phyloP scores from a whole-genome alignment of 768 basidiomycete genomes.

The Pleurotus tuoliensis region DNA sequence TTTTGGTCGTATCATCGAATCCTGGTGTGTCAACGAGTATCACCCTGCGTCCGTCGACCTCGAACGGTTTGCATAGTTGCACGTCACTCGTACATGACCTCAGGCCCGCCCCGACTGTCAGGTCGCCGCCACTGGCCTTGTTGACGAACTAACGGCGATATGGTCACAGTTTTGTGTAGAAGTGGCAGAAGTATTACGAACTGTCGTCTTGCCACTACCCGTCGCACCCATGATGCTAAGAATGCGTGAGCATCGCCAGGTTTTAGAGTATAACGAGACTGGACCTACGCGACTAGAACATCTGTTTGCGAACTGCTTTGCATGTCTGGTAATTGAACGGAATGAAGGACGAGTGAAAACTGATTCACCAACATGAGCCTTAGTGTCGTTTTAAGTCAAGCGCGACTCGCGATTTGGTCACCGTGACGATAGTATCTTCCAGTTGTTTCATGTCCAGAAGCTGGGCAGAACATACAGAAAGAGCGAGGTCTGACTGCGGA shows the following conservation, averaged over 20 bases:
- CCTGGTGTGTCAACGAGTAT: constrained; percentile 57
- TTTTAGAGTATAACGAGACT: neutral
- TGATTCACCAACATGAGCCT: neutral
- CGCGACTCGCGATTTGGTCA: too few relatives aligned
- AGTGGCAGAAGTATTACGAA: neutral
- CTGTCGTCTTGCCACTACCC: constrained; percentile 5
- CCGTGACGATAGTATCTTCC: too few relatives aligned
- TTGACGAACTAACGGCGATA: constrained; percentile 45
- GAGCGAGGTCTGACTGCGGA: too few relatives aligned
- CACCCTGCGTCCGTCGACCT: constrained; percentile 36
- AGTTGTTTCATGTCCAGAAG: too few relatives aligned
- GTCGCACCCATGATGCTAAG: constrained; percentile 4
- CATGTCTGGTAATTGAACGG: too few relatives aligned
- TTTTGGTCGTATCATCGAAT: constrained; percentile 49
- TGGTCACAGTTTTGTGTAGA: neutral
- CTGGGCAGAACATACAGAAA: too few relatives aligned
- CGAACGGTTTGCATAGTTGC: constrained; percentile 37
- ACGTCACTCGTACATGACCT: constrained; percentile 50
- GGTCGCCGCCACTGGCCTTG: constrained; percentile 41
- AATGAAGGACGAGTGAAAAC: neutral
- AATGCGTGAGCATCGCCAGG: neutral
- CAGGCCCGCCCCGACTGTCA: constrained; percentile 41
- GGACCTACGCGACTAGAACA: constrained; percentile 5
- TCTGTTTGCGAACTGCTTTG: neutral
- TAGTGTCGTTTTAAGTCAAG: too few relatives aligned